These are phyloP conservation scores for Stevia rebaudiana DNA, from an alignment of 140 eudicot species.

Conservation along the genomic window DNA sequence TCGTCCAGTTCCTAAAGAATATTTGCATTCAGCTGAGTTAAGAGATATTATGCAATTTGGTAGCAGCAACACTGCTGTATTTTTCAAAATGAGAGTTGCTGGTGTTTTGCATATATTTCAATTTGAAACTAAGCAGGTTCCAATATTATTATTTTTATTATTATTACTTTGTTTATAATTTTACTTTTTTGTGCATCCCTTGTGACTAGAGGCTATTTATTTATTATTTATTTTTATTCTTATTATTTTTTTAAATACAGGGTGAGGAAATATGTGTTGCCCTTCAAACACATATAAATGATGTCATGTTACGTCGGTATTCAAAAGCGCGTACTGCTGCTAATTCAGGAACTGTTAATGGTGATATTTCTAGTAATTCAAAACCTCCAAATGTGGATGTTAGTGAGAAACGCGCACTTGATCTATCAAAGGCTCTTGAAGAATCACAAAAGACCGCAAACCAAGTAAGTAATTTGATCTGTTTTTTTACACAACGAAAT, in stretches of 20 bases:
- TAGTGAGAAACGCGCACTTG: slow-evolving; percentile 68
- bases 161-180: not conserved
- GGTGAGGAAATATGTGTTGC: slow-evolving; percentile 99
- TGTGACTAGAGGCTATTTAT: not conserved
- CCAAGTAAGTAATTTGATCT: slow-evolving; percentile 42
- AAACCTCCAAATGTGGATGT: slow-evolving; percentile 55
- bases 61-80: slow-evolving; percentile 96
- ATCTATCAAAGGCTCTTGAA: slow-evolving; percentile 75
- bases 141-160: not conserved
- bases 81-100: slow-evolving; percentile 98
- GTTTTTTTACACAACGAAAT: not conserved
- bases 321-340: slow-evolving; percentile 76
- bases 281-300: slow-evolving; percentile 97
- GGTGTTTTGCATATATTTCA: slow-evolving; percentile 97
- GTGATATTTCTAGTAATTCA: slow-evolving; percentile 38
- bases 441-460: slow-evolving; percentile 63
- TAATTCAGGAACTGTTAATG: slow-evolving; percentile 40
- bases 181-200: not conserved
- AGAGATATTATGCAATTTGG: slow-evolving; percentile 99
- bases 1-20: slow-evolving; percentile 97
- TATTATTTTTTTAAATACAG: slow-evolving; percentile 33
- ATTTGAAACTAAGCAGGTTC: slow-evolving; percentile 95
- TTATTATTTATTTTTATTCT: too few species aligned
- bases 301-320: slow-evolving; percentile 94
- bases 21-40: slow-evolving; percentile 92